Conservation (phyloP, 2,329 filamentous ascomycete species). For the Botryosphaeria dothidea region DNA sequence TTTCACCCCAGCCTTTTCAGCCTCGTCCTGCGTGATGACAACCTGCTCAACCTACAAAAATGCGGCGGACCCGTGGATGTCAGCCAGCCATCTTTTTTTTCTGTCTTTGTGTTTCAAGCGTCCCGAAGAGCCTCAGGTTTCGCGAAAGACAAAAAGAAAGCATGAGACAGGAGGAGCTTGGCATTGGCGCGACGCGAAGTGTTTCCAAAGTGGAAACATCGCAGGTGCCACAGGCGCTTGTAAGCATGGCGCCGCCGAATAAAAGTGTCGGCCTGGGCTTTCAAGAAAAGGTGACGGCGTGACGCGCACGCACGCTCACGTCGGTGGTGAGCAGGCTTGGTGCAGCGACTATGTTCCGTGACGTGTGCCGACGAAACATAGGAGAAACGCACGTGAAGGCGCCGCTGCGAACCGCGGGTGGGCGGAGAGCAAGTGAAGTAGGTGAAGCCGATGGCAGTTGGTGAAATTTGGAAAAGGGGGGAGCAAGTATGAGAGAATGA, state of each 20-base stretch:
- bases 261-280: neutral
- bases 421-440: too few relatives aligned
- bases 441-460: too few relatives aligned
- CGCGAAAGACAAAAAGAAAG: neutral
- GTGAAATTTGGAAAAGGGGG: neutral
- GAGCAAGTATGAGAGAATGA: neutral
- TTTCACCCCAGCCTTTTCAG: conserved; percentile 40
- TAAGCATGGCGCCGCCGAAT: neutral
- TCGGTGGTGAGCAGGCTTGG: neutral
- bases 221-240: neutral
- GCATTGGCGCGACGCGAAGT: neutral
- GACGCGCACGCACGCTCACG: neutral
- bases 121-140: neutral
- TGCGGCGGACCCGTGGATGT: neutral
- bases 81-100: neutral
- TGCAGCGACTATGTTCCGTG: too few relatives aligned
- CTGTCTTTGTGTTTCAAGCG: neutral
- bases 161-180: neutral
- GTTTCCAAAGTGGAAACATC: neutral
- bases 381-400: conserved; percentile 1
- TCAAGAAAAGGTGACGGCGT: neutral
- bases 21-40: conserved; percentile 38
- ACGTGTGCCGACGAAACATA: neutral
- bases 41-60: conserved; percentile 38
- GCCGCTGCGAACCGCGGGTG: neutral